Evolutionary conservation across 129 eudicot genomes (phyloP).

Genomic region (Saussurea involucrata): DNA sequence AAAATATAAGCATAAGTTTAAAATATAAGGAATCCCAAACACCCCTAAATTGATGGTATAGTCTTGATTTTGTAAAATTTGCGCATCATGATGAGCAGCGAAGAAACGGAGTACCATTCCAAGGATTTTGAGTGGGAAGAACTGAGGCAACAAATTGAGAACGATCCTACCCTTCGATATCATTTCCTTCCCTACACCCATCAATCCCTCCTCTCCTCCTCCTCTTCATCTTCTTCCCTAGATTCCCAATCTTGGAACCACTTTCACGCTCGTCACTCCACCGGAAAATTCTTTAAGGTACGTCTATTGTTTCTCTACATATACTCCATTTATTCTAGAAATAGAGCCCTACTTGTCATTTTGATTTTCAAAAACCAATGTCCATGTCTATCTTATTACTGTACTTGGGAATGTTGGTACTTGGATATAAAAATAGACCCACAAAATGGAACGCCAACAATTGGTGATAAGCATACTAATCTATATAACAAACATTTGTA

Average conservation of each 20-base stretch:
- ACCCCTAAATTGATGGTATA: no score
- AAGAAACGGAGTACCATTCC: constrained; percentile 58
- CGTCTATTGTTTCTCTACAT: background rate
- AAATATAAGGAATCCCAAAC: no score
- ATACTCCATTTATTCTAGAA: background rate
- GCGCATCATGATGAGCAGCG: constrained; percentile 1
- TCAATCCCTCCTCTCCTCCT: background rate
- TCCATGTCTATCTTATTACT: background rate
- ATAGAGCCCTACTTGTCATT: background rate
- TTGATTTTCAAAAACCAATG: background rate
- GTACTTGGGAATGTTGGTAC: background rate
- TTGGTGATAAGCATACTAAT: no score
- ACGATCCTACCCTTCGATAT: constrained; percentile 45
- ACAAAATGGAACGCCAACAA: background rate
- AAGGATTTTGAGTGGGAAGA: constrained; percentile 86
- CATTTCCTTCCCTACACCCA: constrained; percentile 39
- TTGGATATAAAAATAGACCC: background rate
- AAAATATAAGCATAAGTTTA: no score
- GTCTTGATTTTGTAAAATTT: background rate
- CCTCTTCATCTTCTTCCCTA: constrained; percentile 20
- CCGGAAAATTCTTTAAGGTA: constrained; percentile 98
- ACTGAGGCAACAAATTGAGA: constrained; percentile 47
- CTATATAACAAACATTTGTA: background rate
- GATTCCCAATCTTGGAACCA: constrained; percentile 71
- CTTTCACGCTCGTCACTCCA: constrained; percentile 78